phyloP scores from a whole-genome alignment of 2,329 filamentous ascomycete genomes.

The Colletotrichum tofieldiae region DNA sequence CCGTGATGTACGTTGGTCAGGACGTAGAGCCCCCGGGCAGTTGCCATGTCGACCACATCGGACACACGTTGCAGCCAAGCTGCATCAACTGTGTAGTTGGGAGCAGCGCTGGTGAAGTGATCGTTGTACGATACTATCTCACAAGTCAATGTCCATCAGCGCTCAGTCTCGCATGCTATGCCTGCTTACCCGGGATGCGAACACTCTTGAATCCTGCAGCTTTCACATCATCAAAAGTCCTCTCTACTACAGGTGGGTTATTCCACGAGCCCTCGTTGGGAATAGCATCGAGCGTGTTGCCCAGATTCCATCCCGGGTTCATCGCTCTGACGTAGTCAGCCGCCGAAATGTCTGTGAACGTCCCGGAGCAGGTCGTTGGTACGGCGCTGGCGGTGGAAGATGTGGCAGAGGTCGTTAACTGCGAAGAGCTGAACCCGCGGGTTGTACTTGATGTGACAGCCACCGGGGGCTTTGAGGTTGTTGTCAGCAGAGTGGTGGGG shows the following conservation, averaged over 20 bases:
- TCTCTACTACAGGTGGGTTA: slow-evolving; percentile 65
- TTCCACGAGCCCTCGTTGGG: slow-evolving; percentile 71
- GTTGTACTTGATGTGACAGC: not conserved
- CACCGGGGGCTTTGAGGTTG: not conserved
- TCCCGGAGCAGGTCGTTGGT: slow-evolving; percentile 53
- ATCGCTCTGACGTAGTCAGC: slow-evolving; percentile 62
- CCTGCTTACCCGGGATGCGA: slow-evolving; percentile 61
- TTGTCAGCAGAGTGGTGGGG: slow-evolving; percentile 23
- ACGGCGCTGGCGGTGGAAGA: slow-evolving; percentile 25
- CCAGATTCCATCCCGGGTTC: slow-evolving; percentile 73
- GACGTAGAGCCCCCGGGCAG: slow-evolving; percentile 64
- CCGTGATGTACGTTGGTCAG: slow-evolving; percentile 72
- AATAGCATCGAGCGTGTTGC: slow-evolving; percentile 67
- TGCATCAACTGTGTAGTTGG: slow-evolving; percentile 68
- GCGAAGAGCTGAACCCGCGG: not conserved
- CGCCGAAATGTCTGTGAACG: slow-evolving; percentile 63
- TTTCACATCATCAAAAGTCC: slow-evolving; percentile 68
- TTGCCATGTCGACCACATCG: slow-evolving; percentile 71
- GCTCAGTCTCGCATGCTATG: not conserved
- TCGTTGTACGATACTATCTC: slow-evolving; percentile 70
- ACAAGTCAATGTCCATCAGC: slow-evolving; percentile 7
- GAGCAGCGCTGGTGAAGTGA: slow-evolving; percentile 66
- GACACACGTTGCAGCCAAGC: slow-evolving; percentile 71
- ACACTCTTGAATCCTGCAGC: slow-evolving; percentile 71
- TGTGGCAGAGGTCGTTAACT: slow-evolving; percentile 3